Percentiles rank a stretch among this genome's conserved stretches.
These are phyloP conservation scores for Berberis vulgaris DNA, from an alignment of 164 flowering plant genomes.

Conservation along the genomic window DNA sequence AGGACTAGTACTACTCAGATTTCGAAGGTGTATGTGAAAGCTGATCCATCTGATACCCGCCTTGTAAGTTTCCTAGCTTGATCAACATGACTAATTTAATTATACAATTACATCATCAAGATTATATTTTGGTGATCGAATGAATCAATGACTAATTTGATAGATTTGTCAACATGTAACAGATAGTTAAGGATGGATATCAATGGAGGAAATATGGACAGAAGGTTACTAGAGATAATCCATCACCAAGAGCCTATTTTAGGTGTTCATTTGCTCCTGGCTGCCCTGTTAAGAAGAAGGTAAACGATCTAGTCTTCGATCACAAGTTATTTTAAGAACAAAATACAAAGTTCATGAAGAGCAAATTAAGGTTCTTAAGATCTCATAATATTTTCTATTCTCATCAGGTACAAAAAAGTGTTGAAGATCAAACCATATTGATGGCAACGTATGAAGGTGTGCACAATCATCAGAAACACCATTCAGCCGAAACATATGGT, in stretches of 20 bases:
- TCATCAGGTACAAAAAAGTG: constrained; percentile 60
- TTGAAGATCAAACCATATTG: constrained; percentile 68
- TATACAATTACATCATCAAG: too few relatives aligned
- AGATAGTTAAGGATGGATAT: constrained; percentile 54
- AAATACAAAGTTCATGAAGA: not conserved
- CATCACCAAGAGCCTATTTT: constrained; percentile 75
- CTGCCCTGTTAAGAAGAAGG: constrained; percentile 78
- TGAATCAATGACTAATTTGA: too few relatives aligned
- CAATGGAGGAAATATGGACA: constrained; percentile 88
- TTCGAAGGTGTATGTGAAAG: constrained; percentile 28
- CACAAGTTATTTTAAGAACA: constrained; percentile 7
- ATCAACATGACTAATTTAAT: too few relatives aligned
- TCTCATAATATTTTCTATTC: not conserved
- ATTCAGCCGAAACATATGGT: too few relatives aligned
- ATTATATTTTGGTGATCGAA: too few relatives aligned
- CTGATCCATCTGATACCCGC: constrained; percentile 45
- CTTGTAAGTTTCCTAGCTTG: constrained; percentile 34
- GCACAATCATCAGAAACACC: constrained; percentile 60
- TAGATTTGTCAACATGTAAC: too few relatives aligned
- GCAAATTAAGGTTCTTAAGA: constrained; percentile 8
- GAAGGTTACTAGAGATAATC: constrained; percentile 69
- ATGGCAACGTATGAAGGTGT: constrained; percentile 74
- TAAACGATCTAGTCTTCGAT: constrained; percentile 6
- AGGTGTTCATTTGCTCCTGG: constrained; percentile 71
- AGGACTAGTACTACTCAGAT: constrained; percentile 7